A percentile compares a stretch with the other conserved stretches of the same genome.
Evolutionary conservation across 176 grass and related monocot genomes (phyloP).

Genomic region (Juncus inflexus): DNA sequence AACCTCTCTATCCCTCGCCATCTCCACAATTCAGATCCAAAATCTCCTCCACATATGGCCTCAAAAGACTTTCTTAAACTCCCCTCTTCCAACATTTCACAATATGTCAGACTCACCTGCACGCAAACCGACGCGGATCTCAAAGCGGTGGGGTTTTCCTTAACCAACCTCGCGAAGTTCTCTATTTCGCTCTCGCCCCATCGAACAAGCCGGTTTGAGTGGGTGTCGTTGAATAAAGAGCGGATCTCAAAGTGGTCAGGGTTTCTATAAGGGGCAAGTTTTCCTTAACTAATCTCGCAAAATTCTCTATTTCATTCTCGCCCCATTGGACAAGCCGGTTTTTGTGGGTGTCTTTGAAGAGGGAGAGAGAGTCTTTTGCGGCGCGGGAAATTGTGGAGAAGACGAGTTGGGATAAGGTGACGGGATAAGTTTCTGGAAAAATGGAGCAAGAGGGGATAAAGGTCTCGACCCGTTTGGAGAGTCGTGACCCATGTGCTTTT

Average conservation of each 20-base stretch:
- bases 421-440: slow-evolving; percentile 77
- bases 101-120: too few relatives aligned
- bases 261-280: slow-evolving; percentile 73
- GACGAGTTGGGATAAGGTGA: slow-evolving; percentile 75
- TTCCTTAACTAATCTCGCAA: slow-evolving; percentile 79
- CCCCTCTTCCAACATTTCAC: too few relatives aligned
- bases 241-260: too few relatives aligned
- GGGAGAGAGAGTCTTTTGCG: slow-evolving; percentile 58
- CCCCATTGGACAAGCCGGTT: slow-evolving; percentile 78
- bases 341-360: slow-evolving; percentile 67
- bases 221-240: slow-evolving; percentile 72
- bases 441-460: slow-evolving; percentile 81
- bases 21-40: slow-evolving; percentile 92
- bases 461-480: slow-evolving; percentile 66
- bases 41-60: slow-evolving; percentile 80
- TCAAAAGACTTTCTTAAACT: too few relatives aligned
- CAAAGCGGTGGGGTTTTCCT: slow-evolving; percentile 75
- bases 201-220: slow-evolving; percentile 60
- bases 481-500: slow-evolving; percentile 54
- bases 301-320: slow-evolving; percentile 80
- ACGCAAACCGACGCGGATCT: slow-evolving; percentile 77
- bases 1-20: slow-evolving; percentile 39
- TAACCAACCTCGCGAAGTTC: slow-evolving; percentile 72
- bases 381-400: slow-evolving; percentile 78
- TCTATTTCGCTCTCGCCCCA: slow-evolving; percentile 92